Evolutionary conservation across 345 rosid species (phyloP).

Genomic region (Populus nigra): DNA sequence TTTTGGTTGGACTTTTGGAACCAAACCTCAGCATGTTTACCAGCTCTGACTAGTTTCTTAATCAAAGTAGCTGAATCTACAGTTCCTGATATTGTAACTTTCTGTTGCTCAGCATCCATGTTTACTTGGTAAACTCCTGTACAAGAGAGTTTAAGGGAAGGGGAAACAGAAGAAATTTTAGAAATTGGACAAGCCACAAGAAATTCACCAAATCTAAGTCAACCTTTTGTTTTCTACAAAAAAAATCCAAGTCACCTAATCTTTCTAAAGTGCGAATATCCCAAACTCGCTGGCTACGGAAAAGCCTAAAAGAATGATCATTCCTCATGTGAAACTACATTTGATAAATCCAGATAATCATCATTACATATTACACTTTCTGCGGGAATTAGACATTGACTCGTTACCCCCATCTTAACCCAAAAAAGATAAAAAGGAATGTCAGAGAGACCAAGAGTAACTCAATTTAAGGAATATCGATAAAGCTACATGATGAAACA

Average conservation of each 20-base stretch:
- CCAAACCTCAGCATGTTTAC: conserved; percentile 80
- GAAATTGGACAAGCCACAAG: background rate
- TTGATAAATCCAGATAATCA: background rate
- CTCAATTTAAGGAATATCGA: background rate
- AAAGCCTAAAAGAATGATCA: background rate
- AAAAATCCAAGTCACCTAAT: background rate
- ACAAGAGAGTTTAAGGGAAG: background rate
- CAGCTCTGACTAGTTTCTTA: conserved; percentile 63
- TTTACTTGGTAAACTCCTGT: conserved; percentile 69
- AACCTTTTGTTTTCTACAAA: background rate
- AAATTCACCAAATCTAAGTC: background rate
- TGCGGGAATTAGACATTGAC: background rate
- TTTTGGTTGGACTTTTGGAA: conserved; percentile 49
- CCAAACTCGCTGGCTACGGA: background rate
- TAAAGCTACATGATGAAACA: background rate
- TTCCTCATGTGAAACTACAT: background rate
- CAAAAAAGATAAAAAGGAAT: background rate
- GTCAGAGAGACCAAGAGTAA: background rate
- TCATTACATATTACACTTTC: background rate
- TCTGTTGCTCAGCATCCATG: conserved; percentile 74
- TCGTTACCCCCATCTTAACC: background rate
- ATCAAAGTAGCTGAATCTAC: conserved; percentile 65
- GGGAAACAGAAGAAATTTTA: conserved; percentile 3
- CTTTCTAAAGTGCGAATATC: background rate
- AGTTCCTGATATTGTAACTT: conserved; percentile 64